These are phyloP conservation scores for Trichoderma breve DNA, from an alignment of 2,329 filamentous ascomycete genomes.

Conservation along the genomic window DNA sequence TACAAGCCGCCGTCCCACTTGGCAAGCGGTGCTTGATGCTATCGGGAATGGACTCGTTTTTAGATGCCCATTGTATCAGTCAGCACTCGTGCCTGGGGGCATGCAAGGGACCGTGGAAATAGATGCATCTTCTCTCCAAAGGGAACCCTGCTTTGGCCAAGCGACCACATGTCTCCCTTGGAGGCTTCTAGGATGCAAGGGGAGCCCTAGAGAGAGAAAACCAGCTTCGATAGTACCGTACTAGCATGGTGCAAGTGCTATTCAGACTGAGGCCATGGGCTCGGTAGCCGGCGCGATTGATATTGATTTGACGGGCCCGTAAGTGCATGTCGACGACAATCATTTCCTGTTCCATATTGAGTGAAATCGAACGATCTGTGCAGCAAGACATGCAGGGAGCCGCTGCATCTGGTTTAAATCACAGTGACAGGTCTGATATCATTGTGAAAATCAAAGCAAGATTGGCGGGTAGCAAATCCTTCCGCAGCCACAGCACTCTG, in stretches of 20 bases:
- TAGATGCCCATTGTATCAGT: background rate
- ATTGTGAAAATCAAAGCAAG: background rate
- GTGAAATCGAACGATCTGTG: slow-evolving; percentile 7
- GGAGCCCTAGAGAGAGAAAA: background rate
- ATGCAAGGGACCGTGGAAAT: background rate
- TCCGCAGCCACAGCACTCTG: background rate
- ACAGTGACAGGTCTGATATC: slow-evolving; percentile 7
- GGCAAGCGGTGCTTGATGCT: background rate
- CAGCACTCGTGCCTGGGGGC: background rate
- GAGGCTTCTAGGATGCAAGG: background rate
- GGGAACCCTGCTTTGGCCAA: background rate
- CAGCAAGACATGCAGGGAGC: background rate
- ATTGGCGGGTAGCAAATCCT: background rate
- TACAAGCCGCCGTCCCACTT: slow-evolving; percentile 8
- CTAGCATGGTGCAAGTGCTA: background rate
- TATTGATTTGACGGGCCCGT: background rate
- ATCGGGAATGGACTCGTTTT: slow-evolving; percentile 1
- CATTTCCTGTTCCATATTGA: background rate
- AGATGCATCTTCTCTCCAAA: background rate
- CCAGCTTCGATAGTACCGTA: background rate
- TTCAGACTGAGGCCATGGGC: background rate
- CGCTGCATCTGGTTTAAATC: background rate
- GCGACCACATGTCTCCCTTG: slow-evolving; percentile 7
- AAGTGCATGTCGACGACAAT: background rate
- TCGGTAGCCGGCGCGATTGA: slow-evolving; percentile 10